Evolutionary conservation across 2,329 filamentous ascomycete genomes (phyloP), one percentile per base, ranked within the genome.

Genomic region (Xylaria sp.): DNA sequence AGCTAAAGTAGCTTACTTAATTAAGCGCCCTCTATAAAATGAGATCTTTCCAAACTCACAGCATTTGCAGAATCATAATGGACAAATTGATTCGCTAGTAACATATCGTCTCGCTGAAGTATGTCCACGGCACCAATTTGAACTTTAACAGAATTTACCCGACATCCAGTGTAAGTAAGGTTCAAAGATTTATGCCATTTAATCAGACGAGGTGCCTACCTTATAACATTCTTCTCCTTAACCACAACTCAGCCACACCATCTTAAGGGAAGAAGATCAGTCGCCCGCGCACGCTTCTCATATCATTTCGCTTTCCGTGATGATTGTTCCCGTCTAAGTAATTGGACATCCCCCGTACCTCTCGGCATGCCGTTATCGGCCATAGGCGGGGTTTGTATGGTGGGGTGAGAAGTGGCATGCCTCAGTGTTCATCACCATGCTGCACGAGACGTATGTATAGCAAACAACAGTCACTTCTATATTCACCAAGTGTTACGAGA

Each of bases 341-440:
- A 46, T 32, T 46, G 34, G 51, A n/a, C 25, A 39, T 9, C 28
- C 10, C 20, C 57, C 20, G 9, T 52, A 44, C 46, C 28, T 61
- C 32, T 63, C 63, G 60, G 63, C 60, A 68, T 62, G 70, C 70
- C 70, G 70, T 65, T 62, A 72, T 68, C 70, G 70, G 70, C 63
- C 41, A 32, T 12, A 39, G 67, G 70, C 52, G 70, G 70, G 70
- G 70, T 67, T 48, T 44, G 13, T 23, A 20, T 34, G 66, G 65
- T 57, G 63, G 48, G 58, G 66, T 28, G 63, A 60, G 41, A 39
- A n/a, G 50, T 62, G 56, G 23, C 52, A 51, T 48, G n/a, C 39
- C 25, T 65, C 51, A 23, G 52, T 57, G 41, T 32, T 18, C 18
- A 46, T 32, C 34, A 60, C 13, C 50, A 57, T 28, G 20, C 28